Conservation (phyloP, 2,329 filamentous ascomycete genomes). For the Escovopsis weberi region DNA sequence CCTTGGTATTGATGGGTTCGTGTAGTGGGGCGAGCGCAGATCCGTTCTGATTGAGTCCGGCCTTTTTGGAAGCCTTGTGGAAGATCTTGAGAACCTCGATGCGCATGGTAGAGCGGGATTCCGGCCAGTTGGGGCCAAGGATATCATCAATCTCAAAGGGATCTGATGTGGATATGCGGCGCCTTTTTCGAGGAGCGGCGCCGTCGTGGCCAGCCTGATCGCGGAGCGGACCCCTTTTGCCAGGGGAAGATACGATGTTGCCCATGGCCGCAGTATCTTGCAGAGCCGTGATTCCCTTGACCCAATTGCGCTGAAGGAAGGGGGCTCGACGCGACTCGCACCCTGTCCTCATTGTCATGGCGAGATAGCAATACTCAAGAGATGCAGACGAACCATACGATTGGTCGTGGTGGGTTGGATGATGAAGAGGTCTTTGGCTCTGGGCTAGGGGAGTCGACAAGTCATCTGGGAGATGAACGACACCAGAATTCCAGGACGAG, state of each 20-base stretch:
- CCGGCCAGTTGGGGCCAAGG: constrained; percentile 15
- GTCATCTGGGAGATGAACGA: not conserved
- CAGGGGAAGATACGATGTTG: constrained; percentile 24
- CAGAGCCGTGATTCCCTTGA: constrained; percentile 29
- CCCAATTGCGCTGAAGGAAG: constrained; percentile 41
- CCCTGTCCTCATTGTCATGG: constrained; percentile 34
- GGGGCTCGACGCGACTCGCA: constrained; percentile 34
- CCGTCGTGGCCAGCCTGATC: constrained; percentile 21
- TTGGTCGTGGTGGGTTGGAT: not conserved
- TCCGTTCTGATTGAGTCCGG: constrained; percentile 14
- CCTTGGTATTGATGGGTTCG: constrained; percentile 18
- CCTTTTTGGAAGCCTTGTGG: constrained; percentile 31
- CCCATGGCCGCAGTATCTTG: constrained; percentile 28
- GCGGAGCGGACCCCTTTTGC: constrained; percentile 16
- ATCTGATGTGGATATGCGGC: constrained; percentile 29
- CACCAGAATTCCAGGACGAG: not conserved
- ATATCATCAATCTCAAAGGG: constrained; percentile 18
- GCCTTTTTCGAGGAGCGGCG: constrained; percentile 33
- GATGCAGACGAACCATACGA: not conserved
- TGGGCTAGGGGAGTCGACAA: too few relatives aligned
- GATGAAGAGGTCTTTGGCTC: not conserved
- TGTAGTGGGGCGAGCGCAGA: constrained; percentile 12
- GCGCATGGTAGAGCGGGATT: constrained; percentile 29
- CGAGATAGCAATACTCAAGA: constrained; percentile 10
- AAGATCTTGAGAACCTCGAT: constrained; percentile 39